A percentile compares a stretch with the other conserved stretches of the same genome.
Conservation (phyloP, 352 stramenopile genomes). For the Phytophthora vignae region DNA sequence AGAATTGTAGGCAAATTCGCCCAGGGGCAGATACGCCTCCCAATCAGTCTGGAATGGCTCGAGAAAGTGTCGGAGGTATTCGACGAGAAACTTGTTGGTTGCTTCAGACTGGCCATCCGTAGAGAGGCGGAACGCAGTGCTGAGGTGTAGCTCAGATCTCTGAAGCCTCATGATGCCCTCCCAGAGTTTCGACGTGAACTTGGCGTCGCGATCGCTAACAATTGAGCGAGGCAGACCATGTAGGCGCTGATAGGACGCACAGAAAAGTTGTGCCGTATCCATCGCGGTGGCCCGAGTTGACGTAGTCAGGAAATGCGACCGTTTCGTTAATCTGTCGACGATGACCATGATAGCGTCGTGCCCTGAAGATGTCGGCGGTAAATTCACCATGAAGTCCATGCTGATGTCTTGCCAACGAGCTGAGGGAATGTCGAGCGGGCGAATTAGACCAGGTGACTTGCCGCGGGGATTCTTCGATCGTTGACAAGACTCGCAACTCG, state of each 20-base stretch:
- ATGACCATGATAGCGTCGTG: constrained; percentile 20
- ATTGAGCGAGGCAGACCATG: neutral
- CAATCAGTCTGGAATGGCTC: constrained; percentile 9
- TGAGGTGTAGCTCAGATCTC: neutral
- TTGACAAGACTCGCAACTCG: constrained; percentile 28
- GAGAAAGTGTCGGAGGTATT: constrained; percentile 9
- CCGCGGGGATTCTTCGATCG: constrained; percentile 14
- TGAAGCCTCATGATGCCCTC: neutral
- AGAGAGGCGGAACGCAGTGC: neutral
- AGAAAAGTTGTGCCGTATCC: constrained; percentile 7
- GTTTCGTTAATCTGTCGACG: constrained; percentile 20
- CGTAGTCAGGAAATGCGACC: constrained; percentile 14
- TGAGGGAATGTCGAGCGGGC: neutral
- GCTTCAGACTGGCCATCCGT: neutral
- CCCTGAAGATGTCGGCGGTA: neutral
- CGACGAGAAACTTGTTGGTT: neutral
- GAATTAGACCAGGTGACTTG: neutral
- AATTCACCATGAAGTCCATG: constrained; percentile 24
- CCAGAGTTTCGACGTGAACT: constrained; percentile 1
- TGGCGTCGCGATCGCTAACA: neutral
- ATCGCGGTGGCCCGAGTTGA: neutral
- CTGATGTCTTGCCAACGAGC: constrained; percentile 22
- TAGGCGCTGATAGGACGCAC: neutral
- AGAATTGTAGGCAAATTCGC: constrained; percentile 19
- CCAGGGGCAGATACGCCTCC: neutral